These are phyloP conservation scores for Botrytis hyacinthi DNA, from an alignment of 2,329 filamentous ascomycete species.

Conservation along the genomic window DNA sequence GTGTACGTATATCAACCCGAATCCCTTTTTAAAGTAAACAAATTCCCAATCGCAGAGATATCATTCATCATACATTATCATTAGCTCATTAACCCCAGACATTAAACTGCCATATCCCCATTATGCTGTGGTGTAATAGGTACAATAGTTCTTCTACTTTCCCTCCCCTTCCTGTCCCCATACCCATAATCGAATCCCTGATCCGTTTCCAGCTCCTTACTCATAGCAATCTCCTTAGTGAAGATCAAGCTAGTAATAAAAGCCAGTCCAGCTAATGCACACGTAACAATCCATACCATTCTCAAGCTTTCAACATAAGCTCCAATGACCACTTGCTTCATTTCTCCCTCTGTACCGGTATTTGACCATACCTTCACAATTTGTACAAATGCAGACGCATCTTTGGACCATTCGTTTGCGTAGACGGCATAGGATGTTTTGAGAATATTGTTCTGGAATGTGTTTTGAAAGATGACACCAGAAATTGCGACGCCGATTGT, in stretches of 20 bases:
- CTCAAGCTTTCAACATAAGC: constrained; percentile 30
- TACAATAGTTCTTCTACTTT: not conserved
- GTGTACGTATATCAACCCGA: not conserved
- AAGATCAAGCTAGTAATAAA: constrained; percentile 42
- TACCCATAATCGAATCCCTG: constrained; percentile 19
- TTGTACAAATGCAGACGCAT: constrained; percentile 29
- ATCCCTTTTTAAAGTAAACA: rapidly evolving
- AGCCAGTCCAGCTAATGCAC: constrained; percentile 26
- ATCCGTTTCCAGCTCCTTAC: constrained; percentile 41
- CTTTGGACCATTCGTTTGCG: constrained; percentile 25
- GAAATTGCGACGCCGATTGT: constrained; percentile 45
- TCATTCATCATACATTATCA: not conserved
- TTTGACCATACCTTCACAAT: constrained; percentile 27
- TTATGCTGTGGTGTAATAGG: not conserved
- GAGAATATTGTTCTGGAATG: constrained; percentile 34
- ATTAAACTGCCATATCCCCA: not conserved
- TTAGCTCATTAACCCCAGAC: not conserved
- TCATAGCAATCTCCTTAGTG: constrained; percentile 52
- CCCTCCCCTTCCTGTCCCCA: not conserved
- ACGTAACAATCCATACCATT: constrained; percentile 34
- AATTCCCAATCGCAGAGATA: not conserved
- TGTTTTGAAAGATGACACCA: constrained; percentile 68
- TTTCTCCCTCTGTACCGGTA: constrained; percentile 19
- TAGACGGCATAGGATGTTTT: constrained; percentile 23
- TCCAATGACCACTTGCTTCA: constrained; percentile 21